phyloP scores from a whole-genome alignment of 805 yeast genomes.

The Geotrichum ghanense region DNA sequence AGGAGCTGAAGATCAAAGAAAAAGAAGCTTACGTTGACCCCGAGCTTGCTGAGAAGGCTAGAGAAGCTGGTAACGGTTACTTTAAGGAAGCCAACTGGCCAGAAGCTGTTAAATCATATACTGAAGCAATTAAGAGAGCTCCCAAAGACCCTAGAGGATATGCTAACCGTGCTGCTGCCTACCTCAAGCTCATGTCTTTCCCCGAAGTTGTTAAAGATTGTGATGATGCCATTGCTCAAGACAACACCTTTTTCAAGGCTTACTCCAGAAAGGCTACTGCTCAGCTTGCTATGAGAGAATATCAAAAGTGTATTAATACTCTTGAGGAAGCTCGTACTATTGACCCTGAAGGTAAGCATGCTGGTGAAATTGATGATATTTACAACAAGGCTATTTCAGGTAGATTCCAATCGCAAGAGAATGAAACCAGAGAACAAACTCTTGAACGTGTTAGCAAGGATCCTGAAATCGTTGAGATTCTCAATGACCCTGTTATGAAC shows the following conservation, averaged over 20 bases:
- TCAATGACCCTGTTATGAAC: constrained; percentile 95
- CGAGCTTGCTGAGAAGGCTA: constrained; percentile 89
- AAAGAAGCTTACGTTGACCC: constrained; percentile 74
- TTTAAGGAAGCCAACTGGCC: constrained; percentile 96
- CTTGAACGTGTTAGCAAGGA: constrained; percentile 82
- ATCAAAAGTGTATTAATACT: constrained; percentile 69
- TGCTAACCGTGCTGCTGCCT: constrained; percentile 96
- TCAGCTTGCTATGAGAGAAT: constrained; percentile 82
- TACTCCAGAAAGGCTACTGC: constrained; percentile 95
- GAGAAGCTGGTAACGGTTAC: constrained; percentile 79
- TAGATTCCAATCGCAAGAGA: constrained; percentile 68
- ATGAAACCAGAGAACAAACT: constrained; percentile 91
- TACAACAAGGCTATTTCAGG: constrained; percentile 64
- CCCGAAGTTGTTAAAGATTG: constrained; percentile 94
- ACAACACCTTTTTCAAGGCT: constrained; percentile 85
- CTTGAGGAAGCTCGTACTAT: constrained; percentile 64
- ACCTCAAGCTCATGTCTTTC: constrained; percentile 89
- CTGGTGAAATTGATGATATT: constrained; percentile 72
- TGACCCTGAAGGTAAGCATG: constrained; percentile 50
- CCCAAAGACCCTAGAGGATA: constrained; percentile 95
- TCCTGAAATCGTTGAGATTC: constrained; percentile 83
- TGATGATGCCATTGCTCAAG: constrained; percentile 76
- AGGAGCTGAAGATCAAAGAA: constrained; percentile 69
- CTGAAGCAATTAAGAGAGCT: constrained; percentile 94
- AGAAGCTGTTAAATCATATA: constrained; percentile 82